These are phyloP conservation scores for Anthostomella pinea DNA, from an alignment of 2,329 filamentous ascomycete species.

Conservation along the genomic window DNA sequence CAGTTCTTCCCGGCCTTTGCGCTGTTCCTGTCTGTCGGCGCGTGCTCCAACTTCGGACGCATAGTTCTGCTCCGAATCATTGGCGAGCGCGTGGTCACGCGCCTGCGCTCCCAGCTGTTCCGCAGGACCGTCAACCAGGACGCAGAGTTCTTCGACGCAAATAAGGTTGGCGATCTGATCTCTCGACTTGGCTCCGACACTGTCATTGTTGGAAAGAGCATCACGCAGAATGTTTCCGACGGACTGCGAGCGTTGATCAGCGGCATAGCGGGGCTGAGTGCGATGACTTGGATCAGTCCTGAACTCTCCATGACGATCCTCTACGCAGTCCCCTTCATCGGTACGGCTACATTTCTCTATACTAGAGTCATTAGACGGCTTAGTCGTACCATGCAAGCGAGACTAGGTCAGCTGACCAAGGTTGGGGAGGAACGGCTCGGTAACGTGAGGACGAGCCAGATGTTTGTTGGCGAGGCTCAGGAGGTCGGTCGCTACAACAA, in stretches of 20 bases:
- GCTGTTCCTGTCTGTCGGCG: slow-evolving; percentile 75
- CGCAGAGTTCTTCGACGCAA: slow-evolving; percentile 98
- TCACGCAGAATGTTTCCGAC: slow-evolving; percentile 96
- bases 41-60: slow-evolving; percentile 86
- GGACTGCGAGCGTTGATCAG: slow-evolving; percentile 89
- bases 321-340: slow-evolving; percentile 87
- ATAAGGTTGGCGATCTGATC: slow-evolving; percentile 92
- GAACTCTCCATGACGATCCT: slow-evolving; percentile 84
- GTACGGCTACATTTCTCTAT: slow-evolving; percentile 86
- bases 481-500: slow-evolving; percentile 89
- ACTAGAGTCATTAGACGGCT: slow-evolving; percentile 85
- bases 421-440: slow-evolving; percentile 97
- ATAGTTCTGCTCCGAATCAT: slow-evolving; percentile 92
- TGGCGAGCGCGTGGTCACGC: slow-evolving; percentile 88
- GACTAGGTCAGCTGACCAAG: slow-evolving; percentile 87
- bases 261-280: slow-evolving; percentile 80
- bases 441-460: slow-evolving; percentile 94
- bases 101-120: slow-evolving; percentile 86
- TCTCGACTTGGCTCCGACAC: slow-evolving; percentile 94
- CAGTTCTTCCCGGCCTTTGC: slow-evolving; percentile 87
- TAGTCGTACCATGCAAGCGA: slow-evolving; percentile 90
- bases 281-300: slow-evolving; percentile 95
- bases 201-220: slow-evolving; percentile 96
- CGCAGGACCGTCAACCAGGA: slow-evolving; percentile 93
- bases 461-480: slow-evolving; percentile 88